Conservation (phyloP, 805 yeast genomes). For the Metschnikowia drakensbergensis region DNA sequence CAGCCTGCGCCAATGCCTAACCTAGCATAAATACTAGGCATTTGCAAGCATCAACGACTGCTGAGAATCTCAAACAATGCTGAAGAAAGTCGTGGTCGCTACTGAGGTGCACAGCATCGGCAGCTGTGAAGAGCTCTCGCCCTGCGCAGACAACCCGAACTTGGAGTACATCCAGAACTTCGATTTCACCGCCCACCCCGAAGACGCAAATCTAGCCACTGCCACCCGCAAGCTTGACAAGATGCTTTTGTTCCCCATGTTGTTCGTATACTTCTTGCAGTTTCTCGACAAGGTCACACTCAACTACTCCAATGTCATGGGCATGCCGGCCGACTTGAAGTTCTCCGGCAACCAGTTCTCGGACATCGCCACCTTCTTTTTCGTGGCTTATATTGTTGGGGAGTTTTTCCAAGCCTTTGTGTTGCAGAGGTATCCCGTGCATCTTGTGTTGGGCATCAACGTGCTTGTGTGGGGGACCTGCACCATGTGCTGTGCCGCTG, state of each 20-base stretch:
- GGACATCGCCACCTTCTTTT: slow-evolving; percentile 16
- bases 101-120: slow-evolving; percentile 5
- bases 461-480: slow-evolving; percentile 16
- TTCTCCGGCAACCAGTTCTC: slow-evolving; percentile 17
- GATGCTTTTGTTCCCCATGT: slow-evolving; percentile 16
- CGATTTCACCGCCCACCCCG: slow-evolving; percentile 17
- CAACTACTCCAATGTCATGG: slow-evolving; percentile 18
- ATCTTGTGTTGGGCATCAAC: slow-evolving; percentile 13
- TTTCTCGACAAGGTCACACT: slow-evolving; percentile 17
- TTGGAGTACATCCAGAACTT: slow-evolving; percentile 15
- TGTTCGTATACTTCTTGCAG: slow-evolving; percentile 15
- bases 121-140: neutral
- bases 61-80: neutral
- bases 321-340: slow-evolving; percentile 15
- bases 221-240: slow-evolving; percentile 15
- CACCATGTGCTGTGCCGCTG: slow-evolving; percentile 15
- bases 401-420: slow-evolving; percentile 17
- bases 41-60: too few relatives aligned
- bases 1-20: too few relatives aligned
- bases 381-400: slow-evolving; percentile 16
- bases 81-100: neutral
- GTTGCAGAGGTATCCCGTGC: slow-evolving; percentile 16
- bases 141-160: slow-evolving; percentile 10
- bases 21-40: too few relatives aligned
- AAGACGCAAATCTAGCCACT: slow-evolving; percentile 10